Percentiles rank a stretch among this genome's conserved stretches.
Conservation (phyloP, 75 land plant species). For the Adiantum capillusveneris region DNA sequence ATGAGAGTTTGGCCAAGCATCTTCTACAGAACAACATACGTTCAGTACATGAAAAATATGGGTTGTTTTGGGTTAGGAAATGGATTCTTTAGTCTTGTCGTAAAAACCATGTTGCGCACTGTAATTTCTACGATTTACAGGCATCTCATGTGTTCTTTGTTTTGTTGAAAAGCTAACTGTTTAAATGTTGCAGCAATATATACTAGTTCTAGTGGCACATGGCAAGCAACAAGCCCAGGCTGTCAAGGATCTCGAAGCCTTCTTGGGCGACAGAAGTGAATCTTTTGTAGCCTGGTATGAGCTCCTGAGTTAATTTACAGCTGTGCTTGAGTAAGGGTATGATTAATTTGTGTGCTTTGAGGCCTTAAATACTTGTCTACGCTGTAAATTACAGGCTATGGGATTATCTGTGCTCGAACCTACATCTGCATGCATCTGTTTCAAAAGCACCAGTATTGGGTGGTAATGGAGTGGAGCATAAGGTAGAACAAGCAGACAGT, state of each 20-base stretch:
- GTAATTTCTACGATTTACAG: no score
- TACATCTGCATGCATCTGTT: slow-evolving; percentile 7
- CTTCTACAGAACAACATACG: no score
- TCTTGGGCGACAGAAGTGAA: slow-evolving; percentile 52
- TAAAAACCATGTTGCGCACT: no score
- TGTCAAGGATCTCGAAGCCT: slow-evolving; percentile 57
- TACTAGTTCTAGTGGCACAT: slow-evolving; percentile 69
- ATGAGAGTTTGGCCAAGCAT: no score
- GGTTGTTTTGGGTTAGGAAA: no score
- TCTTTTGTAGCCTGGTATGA: slow-evolving; percentile 60
- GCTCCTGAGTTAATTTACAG: neutral
- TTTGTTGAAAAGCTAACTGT: no score
- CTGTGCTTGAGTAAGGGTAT: neutral
- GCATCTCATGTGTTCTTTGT: no score
- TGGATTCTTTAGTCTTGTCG: no score
- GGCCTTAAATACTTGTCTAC: no score
- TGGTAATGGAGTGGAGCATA: neutral
- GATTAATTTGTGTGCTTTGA: neutral
- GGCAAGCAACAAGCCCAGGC: slow-evolving; percentile 69
- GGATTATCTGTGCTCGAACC: slow-evolving; percentile 27
- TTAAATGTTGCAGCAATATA: slow-evolving; percentile 77
- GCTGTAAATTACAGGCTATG: slow-evolving; percentile 27
- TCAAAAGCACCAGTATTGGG: neutral
- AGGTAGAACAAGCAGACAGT: neutral
- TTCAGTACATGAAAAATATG: no score